These are phyloP conservation scores for Nicotiana rustica DNA, from an alignment of 305 asterid species.

Conservation along the genomic window DNA sequence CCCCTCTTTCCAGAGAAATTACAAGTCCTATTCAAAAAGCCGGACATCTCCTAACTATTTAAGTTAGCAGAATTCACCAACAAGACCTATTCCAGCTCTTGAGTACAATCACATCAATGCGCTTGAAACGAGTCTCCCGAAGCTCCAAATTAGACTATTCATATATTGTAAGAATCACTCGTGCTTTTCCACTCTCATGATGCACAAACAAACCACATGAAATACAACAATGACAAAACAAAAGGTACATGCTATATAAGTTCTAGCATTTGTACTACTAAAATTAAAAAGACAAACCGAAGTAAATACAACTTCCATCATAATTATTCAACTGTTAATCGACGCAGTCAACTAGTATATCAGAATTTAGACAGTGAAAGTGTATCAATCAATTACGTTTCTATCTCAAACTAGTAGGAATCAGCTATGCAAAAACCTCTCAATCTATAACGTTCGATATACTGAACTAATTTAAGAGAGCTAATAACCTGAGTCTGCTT, in stretches of 20 bases:
- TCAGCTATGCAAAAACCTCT: background rate
- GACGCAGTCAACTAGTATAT: background rate
- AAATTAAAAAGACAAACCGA: background rate
- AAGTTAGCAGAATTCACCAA: slow-evolving; percentile 5
- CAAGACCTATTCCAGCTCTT: background rate
- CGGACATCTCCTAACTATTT: background rate
- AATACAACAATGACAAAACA: background rate
- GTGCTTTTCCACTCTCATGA: slow-evolving; percentile 3
- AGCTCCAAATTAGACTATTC: background rate
- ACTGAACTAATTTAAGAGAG: background rate
- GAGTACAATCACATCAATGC: slow-evolving; percentile 9
- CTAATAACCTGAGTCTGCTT: slow-evolving; percentile 75
- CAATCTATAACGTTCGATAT: background rate
- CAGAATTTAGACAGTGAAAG: background rate
- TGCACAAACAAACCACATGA: slow-evolving; percentile 22
- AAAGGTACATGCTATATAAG: background rate
- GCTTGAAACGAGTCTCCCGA: background rate
- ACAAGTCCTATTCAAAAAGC: slow-evolving; percentile 20
- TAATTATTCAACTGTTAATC: background rate
- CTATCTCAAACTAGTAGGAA: background rate
- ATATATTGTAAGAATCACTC: background rate
- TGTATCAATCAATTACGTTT: background rate
- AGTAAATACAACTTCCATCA: background rate
- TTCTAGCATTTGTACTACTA: background rate
- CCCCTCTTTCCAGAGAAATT: background rate